phyloP scores from a whole-genome alignment of 139 green algal genomes.

The Picochlorum sp. region DNA sequence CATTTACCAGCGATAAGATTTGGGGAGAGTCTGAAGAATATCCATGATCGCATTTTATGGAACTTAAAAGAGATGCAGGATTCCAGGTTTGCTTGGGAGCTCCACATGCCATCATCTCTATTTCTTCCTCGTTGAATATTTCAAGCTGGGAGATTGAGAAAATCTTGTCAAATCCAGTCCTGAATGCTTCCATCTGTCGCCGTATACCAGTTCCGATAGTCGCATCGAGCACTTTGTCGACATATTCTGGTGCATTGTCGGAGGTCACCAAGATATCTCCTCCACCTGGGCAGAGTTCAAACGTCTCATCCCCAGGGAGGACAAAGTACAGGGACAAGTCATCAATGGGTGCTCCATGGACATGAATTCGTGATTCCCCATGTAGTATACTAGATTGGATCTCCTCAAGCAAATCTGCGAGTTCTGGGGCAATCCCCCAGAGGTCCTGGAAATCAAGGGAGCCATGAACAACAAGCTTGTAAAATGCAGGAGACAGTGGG shows the following conservation, averaged over 20 bases:
- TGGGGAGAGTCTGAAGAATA: slow-evolving; percentile 31
- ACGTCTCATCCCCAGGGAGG: slow-evolving; percentile 71
- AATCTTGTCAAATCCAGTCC: slow-evolving; percentile 78
- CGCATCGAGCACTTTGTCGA: slow-evolving; percentile 79
- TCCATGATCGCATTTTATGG: slow-evolving; percentile 96
- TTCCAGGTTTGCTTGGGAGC: slow-evolving; percentile 61
- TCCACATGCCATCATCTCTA: slow-evolving; percentile 91
- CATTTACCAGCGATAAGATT: slow-evolving; percentile 66
- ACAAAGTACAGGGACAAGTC: slow-evolving; percentile 93
- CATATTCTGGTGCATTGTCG: slow-evolving; percentile 69
- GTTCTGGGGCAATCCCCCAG: slow-evolving; percentile 52
- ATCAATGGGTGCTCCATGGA: slow-evolving; percentile 69
- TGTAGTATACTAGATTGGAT: slow-evolving; percentile 6
- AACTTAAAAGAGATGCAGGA: slow-evolving; percentile 57
- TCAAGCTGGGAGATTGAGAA: slow-evolving; percentile 48
- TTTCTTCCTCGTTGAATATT: slow-evolving; percentile 85
- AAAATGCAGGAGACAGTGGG: slow-evolving; percentile 77
- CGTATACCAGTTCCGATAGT: slow-evolving; percentile 66
- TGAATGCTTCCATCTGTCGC: slow-evolving; percentile 68
- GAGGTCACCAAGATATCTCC: slow-evolving; percentile 50
- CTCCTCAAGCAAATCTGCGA: slow-evolving; percentile 62
- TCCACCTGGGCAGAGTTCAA: slow-evolving; percentile 57
- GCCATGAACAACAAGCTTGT: slow-evolving; percentile 48
- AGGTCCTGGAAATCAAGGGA: slow-evolving; percentile 73
- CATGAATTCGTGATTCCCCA: slow-evolving; percentile 25